Evolutionary conservation across 2,329 filamentous ascomycete genomes (phyloP).

Genomic region (Monosporascus ibericus): DNA sequence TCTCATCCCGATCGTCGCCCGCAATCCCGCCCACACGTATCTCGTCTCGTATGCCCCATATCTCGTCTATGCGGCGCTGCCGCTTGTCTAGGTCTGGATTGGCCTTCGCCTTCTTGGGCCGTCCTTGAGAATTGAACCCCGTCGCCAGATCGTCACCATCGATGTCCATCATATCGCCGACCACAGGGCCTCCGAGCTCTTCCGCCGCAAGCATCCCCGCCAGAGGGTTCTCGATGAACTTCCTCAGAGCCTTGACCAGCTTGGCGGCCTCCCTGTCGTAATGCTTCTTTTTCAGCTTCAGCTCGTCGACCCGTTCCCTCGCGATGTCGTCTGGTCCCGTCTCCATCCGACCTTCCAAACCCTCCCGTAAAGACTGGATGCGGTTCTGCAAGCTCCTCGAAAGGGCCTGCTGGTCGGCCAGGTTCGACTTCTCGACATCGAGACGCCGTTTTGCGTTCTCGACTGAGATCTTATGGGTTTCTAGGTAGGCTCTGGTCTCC

Average conservation of each 20-base stretch:
- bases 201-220: slow-evolving; percentile 75
- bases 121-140: slow-evolving; percentile 56
- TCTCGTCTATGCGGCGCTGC: slow-evolving; percentile 58
- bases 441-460: slow-evolving; percentile 40
- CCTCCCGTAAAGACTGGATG: slow-evolving; percentile 52
- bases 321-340: slow-evolving; percentile 57
- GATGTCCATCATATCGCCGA: slow-evolving; percentile 65
- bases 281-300: slow-evolving; percentile 50
- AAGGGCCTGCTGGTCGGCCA: slow-evolving; percentile 52
- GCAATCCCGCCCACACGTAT: slow-evolving; percentile 14
- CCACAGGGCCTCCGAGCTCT: slow-evolving; percentile 75
- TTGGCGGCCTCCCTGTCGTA: slow-evolving; percentile 56
- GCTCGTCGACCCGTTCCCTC: slow-evolving; percentile 54
- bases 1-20: slow-evolving; percentile 36
- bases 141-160: slow-evolving; percentile 52
- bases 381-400: slow-evolving; percentile 46
- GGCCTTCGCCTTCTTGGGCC: slow-evolving; percentile 43
- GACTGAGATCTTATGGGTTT: slow-evolving; percentile 34
- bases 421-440: slow-evolving; percentile 42
- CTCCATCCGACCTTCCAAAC: slow-evolving; percentile 49
- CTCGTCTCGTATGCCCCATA: slow-evolving; percentile 42
- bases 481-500: slow-evolving; percentile 57
- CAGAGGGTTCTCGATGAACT: slow-evolving; percentile 65
- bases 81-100: slow-evolving; percentile 41
- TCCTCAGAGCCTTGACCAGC: slow-evolving; percentile 58